Percentiles rank a stretch among this genome's conserved stretches.
phyloP scores from a whole-genome alignment of 2,329 filamentous ascomycete species.

The Elsinoe australis region DNA sequence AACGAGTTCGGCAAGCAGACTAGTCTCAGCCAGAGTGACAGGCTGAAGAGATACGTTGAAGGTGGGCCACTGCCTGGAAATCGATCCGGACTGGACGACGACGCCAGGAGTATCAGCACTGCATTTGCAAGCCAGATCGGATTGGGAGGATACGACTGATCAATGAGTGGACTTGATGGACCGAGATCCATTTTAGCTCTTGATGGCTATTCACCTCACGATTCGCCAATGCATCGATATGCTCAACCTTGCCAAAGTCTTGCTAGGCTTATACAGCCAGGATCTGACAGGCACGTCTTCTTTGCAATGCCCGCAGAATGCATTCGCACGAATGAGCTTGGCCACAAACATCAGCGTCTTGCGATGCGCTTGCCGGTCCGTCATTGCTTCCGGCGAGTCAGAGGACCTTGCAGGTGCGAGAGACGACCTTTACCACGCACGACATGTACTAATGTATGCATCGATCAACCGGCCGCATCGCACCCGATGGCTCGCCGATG shows the following conservation, averaged over 20 bases:
- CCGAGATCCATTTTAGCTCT: neutral
- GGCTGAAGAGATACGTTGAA: constrained; percentile 90
- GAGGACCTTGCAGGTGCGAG: neutral
- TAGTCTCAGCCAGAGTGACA: constrained; percentile 74
- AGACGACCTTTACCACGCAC: neutral
- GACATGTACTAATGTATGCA: neutral
- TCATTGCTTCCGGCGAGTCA: neutral
- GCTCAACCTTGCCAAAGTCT: neutral
- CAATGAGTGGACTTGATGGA: neutral
- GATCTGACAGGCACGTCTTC: too few species aligned
- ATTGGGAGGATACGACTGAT: constrained; percentile 30
- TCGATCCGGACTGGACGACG: constrained; percentile 70
- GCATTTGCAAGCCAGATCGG: constrained; percentile 88
- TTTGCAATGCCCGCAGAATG: too few species aligned
- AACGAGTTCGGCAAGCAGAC: constrained; percentile 63
- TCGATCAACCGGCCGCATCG: neutral
- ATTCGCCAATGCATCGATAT: neutral
- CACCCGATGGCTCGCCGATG: neutral
- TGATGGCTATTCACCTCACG: neutral
- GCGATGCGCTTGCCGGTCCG: neutral
- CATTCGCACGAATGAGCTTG: too few species aligned
- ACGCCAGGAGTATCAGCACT: constrained; percentile 91
- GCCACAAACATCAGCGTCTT: neutral
- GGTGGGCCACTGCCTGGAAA: constrained; percentile 43
- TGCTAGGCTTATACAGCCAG: too few species aligned